Evolutionary conservation across 2,329 filamentous ascomycete species (phyloP), one percentile per base, ranked within the genome.

Genomic region (Pseudogymnoascus verrucosus): DNA sequence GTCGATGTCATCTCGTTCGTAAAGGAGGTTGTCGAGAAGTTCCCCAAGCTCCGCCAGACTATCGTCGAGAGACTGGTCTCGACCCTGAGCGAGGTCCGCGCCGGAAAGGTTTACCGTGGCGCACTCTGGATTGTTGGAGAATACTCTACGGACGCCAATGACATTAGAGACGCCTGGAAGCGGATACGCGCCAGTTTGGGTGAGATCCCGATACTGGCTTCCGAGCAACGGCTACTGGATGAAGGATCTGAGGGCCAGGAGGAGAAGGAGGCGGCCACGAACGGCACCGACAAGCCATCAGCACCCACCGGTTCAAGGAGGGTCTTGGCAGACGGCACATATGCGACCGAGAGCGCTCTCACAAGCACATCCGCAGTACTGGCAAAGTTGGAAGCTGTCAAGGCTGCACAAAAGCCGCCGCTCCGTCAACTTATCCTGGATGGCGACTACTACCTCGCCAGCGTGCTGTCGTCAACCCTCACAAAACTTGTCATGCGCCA

Each of bases 401-500:
- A 98, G 79, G 90, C 95, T 66, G 95, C 95, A 2, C 91, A 96
- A 75, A 99, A 99, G 77, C 95, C 95, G 5, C 95, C 95, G 31
- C 83, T 99, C 70, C 86, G 95, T 68, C 93, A 97, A 74, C 87
- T 97, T 63, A 96, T 99, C 65, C 85, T 99, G 37, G 95, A 99
- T 70, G 95, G 95, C 64, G 95, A 99, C 76, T 99, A 96, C 78
- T 99, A 96, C 75, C 82, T 99, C 47, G 90, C 93, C 2, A 91
- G 95, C 1, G 95, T 98, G 6, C 84, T 99, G n/a, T 93, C 93
- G 1, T 95, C 93, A 6, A 97, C 93, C 0, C 84, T 99, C 64
- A 96, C 95, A 14, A 99, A 99, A 79, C 84, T 99, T 63, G 95
- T 99, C 61, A 96, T 99, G 92, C 90, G 95, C 62, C 92, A 98